A percentile compares a stretch with the other conserved stretches of the same genome.
Evolutionary conservation across 305 asterid species (phyloP).

Genomic region (Fraxinus xanthoxyloides): DNA sequence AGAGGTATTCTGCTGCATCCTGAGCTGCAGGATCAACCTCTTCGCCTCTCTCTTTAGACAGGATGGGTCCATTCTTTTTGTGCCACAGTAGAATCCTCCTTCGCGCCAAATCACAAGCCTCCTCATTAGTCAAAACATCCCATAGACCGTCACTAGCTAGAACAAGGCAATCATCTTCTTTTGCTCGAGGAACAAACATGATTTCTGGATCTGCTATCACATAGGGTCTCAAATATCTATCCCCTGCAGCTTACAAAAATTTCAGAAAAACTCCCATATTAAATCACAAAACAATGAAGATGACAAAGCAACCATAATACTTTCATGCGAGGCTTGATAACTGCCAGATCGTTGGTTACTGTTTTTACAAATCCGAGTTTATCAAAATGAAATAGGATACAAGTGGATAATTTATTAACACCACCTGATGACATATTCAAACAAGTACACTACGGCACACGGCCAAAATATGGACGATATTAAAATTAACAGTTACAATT

Average conservation of each 20-base stretch:
- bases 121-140: conserved; percentile 78
- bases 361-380: neutral
- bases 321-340: neutral
- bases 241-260: conserved; percentile 43
- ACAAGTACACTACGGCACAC: neutral
- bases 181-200: conserved; percentile 53
- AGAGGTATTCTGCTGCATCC: conserved; percentile 76
- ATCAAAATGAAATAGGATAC: neutral
- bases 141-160: conserved; percentile 87
- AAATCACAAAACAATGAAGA: neutral
- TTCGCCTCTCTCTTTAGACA: conserved; percentile 42
- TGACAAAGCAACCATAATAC: neutral
- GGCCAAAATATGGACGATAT: neutral
- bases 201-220: conserved; percentile 78
- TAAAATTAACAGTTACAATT: neutral
- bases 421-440: neutral
- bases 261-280: neutral
- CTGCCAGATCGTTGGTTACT: neutral
- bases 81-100: conserved; percentile 72
- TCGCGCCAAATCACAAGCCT: conserved; percentile 80
- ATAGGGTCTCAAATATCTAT: conserved; percentile 73
- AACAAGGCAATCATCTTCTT: conserved; percentile 83
- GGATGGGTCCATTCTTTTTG: conserved; percentile 51
- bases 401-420: neutral
- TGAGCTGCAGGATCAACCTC: conserved; percentile 69